Conservation (phyloP, 441 rosid genomes). For the Euphorbia schlechtendalii region DNA sequence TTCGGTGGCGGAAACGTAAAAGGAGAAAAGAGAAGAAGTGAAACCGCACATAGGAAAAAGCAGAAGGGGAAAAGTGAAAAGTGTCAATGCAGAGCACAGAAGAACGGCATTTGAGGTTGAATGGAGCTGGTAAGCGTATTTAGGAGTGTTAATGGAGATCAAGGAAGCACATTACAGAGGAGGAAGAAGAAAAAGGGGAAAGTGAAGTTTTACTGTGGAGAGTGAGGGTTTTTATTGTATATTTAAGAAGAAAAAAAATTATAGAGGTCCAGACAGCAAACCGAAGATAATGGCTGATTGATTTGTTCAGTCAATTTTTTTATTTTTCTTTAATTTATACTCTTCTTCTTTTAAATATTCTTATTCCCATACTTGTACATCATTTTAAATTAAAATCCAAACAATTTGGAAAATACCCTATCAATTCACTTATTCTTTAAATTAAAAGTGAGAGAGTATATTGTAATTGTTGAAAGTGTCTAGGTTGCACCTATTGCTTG, state of each 20-base stretch:
- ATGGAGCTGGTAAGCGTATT: neutral
- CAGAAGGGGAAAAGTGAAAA: neutral
- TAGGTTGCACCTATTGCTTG: no score
- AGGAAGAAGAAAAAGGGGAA: neutral
- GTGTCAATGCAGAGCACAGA: conserved; percentile 2
- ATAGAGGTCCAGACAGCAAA: neutral
- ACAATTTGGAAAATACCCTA: no score
- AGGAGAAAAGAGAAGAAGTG: conserved; percentile 1
- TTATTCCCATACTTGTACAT: no score
- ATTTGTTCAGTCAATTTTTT: neutral
- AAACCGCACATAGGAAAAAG: neutral
- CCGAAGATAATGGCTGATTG: conserved; percentile 2
- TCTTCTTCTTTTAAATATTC: no score
- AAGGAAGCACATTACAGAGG: neutral
- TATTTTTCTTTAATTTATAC: neutral
- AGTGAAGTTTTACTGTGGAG: neutral
- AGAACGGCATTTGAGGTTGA: neutral
- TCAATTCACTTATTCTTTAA: no score
- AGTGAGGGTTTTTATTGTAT: no score
- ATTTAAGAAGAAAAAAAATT: neutral
- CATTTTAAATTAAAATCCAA: no score
- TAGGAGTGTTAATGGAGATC: conserved; percentile 2
- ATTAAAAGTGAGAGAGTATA: no score
- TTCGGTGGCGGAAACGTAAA: conserved; percentile 6
- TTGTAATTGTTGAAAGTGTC: no score